These are phyloP conservation scores for Phyllosticta ampelicida DNA, from an alignment of 2,329 filamentous ascomycete species.

Conservation along the genomic window DNA sequence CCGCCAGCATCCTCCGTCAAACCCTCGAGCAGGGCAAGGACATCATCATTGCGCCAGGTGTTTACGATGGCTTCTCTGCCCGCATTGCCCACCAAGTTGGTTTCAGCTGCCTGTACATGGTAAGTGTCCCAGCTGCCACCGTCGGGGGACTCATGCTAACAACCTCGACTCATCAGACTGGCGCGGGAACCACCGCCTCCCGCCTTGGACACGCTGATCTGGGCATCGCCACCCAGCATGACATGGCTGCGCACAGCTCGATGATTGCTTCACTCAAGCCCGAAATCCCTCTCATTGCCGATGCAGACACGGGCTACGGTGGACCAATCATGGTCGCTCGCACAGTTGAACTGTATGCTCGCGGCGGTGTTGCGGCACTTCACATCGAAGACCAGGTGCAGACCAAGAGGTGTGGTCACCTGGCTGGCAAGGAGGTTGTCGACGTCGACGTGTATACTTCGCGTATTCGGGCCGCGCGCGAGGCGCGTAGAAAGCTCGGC, in stretches of 20 bases:
- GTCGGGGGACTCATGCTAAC: not conserved
- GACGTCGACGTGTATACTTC: conserved; percentile 19
- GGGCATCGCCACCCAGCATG: conserved; percentile 49
- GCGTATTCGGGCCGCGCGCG: conserved; percentile 23
- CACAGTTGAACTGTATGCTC: conserved; percentile 17
- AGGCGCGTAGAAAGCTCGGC: conserved; percentile 22
- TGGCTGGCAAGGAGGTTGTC: conserved; percentile 28
- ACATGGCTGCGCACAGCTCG: conserved; percentile 53
- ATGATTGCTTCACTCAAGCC: conserved; percentile 54
- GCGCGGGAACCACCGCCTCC: conserved; percentile 51
- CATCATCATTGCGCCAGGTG: conserved; percentile 49
- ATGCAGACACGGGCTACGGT: conserved; percentile 11
- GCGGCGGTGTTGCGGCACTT: conserved; percentile 21
- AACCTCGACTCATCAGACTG: conserved; percentile 43
- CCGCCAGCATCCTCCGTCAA: conserved; percentile 15
- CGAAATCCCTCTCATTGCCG: conserved; percentile 14
- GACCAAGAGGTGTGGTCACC: conserved; percentile 32
- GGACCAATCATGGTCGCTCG: conserved; percentile 14
- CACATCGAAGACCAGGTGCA: conserved; percentile 29
- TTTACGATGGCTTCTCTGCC: conserved; percentile 58
- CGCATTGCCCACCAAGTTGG: conserved; percentile 52
- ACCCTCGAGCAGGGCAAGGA: conserved; percentile 23
- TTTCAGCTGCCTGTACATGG: conserved; percentile 59
- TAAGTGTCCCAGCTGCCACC: conserved; percentile 21
- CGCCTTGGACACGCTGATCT: conserved; percentile 53